Base-by-base conservation (phyloP, 1,284 basidiomycete species). In the Ganoderma lucidum region DNA sequence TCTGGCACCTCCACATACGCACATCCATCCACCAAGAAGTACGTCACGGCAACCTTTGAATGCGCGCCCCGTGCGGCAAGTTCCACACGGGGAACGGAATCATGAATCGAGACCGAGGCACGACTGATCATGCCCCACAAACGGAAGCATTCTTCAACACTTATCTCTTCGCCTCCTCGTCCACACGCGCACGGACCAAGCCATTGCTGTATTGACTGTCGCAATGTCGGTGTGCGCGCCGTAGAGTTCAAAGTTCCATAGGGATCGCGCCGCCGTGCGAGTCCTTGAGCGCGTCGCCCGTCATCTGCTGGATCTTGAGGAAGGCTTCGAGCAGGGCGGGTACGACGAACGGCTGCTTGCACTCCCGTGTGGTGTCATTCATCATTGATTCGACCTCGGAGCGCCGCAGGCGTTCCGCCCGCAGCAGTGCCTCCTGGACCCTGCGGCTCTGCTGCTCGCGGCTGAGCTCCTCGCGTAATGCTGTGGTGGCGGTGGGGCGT, bases 291-390 rank as follows among this genome's bases (percentile, higher is more conserved):
- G 70, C 74, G 28, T 79, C 76, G 55, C 74, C 74, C 15, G 78
- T 71, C 45, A 78, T 70, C 67, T 76, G 74, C 62, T 75, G 74
- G 67, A 79, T 72, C 70, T 80, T 77, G 55, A 83, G 67, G 71
- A 86, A 85, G 59, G 84, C 83, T 32, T 85, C 82, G 63, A 84
- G 69, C 66, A 87, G 77, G 28, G 83, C 81, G 6, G 85, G 85
- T 3, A 87, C 84, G 45, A 87, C 78, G 70, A 86, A 84, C n/a
- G 85, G 86, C 67, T 79, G 77, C 59, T 69, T 75, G 61, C 79
- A 80, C 74, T 87, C 86, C 67, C 78, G 77, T 62, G 80, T 73
- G 14, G 85, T 75, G 69, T 84, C 84, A 62, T 78, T 76, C 66
- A 85, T 68, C 19, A 77, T 67, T 12, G 62, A 73, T 72, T 85